Conservation (phyloP, 805 yeast species). For the Kurtzmaniella fragi region DNA sequence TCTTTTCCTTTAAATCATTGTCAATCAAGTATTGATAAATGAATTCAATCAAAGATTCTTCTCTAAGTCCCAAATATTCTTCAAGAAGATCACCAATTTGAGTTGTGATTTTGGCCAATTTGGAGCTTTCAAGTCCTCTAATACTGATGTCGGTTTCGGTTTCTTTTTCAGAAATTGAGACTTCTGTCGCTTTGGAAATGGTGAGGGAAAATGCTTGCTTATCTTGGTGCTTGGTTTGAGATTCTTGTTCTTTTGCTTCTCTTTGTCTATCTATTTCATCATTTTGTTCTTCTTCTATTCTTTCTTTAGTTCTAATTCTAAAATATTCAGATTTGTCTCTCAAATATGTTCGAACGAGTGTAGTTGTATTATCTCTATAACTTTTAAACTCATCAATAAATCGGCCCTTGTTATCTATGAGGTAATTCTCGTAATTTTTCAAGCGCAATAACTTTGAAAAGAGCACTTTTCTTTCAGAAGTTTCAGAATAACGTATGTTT, state of each 20-base stretch:
- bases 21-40: slow-evolving; percentile 33
- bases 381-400: slow-evolving; percentile 27
- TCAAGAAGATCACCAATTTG: slow-evolving; percentile 41
- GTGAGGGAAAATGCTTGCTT: background rate
- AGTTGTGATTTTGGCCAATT: background rate
- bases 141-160: background rate
- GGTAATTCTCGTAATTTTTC: slow-evolving; percentile 28
- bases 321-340: slow-evolving; percentile 41
- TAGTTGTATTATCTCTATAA: slow-evolving; percentile 12
- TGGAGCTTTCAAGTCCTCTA: slow-evolving; percentile 5
- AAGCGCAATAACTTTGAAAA: slow-evolving; percentile 16
- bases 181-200: background rate
- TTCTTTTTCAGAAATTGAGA: background rate
- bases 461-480: slow-evolving; percentile 14
- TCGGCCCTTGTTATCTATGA: slow-evolving; percentile 33
- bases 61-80: slow-evolving; percentile 50
- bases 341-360: slow-evolving; percentile 22
- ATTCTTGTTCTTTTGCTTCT: slow-evolving; percentile 19
- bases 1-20: slow-evolving; percentile 24
- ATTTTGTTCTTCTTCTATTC: slow-evolving; percentile 36
- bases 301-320: slow-evolving; percentile 29
- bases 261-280: slow-evolving; percentile 39
- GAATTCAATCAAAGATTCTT: slow-evolving; percentile 44
- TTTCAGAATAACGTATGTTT: slow-evolving; percentile 10
- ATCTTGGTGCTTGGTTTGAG: background rate